phyloP scores from a whole-genome alignment of 2,329 filamentous ascomycete genomes.

The Orbilia ellipsospora region DNA sequence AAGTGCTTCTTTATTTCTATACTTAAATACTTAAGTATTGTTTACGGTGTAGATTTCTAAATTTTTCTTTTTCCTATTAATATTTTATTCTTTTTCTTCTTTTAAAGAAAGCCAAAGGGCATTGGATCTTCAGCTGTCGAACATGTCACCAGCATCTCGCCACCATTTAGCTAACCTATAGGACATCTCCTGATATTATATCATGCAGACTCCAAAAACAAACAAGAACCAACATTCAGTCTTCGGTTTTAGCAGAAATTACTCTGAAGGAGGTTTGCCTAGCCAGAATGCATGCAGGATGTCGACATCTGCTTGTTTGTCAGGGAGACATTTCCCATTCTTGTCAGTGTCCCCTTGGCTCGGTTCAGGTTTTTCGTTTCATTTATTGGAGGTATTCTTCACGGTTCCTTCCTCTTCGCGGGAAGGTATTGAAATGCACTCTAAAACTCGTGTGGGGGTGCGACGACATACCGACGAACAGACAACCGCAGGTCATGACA shows the following conservation, averaged over 20 bases:
- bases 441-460: conserved; percentile 18
- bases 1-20: no score
- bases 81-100: no score
- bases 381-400: not conserved
- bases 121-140: conserved; percentile 35
- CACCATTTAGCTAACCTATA: conserved; percentile 25
- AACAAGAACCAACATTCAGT: conserved; percentile 1
- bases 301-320: conserved; percentile 54
- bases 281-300: conserved; percentile 51
- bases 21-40: no score
- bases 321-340: conserved; percentile 41
- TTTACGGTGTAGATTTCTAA: no score
- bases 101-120: not conserved
- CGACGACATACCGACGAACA: not conserved
- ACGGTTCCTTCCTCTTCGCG: not conserved
- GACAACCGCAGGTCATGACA: conserved; percentile 8
- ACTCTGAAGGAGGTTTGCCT: conserved; percentile 25
- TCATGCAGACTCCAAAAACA: conserved; percentile 20
- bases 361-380: conserved; percentile 23
- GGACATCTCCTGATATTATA: conserved; percentile 40
- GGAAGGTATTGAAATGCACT: conserved; percentile 18
- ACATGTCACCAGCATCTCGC: conserved; percentile 52
- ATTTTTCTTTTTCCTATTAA: not conserved
- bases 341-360: conserved; percentile 29
- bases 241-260: not conserved